These are phyloP conservation scores for Elongisporangium senticosum DNA, from an alignment of 352 stramenopile genomes.

Conservation along the genomic window DNA sequence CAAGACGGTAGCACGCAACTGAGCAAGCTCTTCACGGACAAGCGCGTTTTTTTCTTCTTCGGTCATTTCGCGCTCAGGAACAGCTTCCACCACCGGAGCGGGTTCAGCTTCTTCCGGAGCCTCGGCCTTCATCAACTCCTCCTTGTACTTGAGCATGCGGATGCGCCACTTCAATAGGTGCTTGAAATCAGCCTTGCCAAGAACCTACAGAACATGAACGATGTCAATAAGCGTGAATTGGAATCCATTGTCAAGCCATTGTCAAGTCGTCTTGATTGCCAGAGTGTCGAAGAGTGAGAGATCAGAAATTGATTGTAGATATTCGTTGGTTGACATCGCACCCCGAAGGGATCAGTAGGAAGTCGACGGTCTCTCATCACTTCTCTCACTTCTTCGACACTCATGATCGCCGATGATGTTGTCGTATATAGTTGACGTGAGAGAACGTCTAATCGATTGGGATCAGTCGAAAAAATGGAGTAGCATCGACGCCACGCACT, in stretches of 20 bases:
- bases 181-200: slow-evolving; percentile 98
- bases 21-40: slow-evolving; percentile 77
- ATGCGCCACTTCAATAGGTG: slow-evolving; percentile 95
- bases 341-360: background rate
- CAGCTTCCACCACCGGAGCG: slow-evolving; percentile 21
- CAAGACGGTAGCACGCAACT: slow-evolving; percentile 65
- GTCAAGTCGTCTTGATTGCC: background rate
- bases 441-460: slow-evolving; percentile 6
- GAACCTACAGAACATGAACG: slow-evolving; percentile 51
- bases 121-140: slow-evolving; percentile 69
- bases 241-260: background rate
- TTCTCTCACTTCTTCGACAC: background rate
- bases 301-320: background rate
- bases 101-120: slow-evolving; percentile 35
- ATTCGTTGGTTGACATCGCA: background rate
- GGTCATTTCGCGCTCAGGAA: slow-evolving; percentile 52
- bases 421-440: background rate
- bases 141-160: slow-evolving; percentile 89
- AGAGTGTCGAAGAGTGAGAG: background rate
- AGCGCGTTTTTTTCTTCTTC: slow-evolving; percentile 80
- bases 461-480: slow-evolving; percentile 32
- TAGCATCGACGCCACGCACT: slow-evolving; percentile 65
- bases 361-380: background rate
- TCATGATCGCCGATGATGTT: background rate
- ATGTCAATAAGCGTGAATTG: background rate